A percentile compares a stretch with the other conserved stretches of the same genome.
phyloP scores from a whole-genome alignment of 2,329 filamentous ascomycete genomes.

The Arthrinium puccinioides region DNA sequence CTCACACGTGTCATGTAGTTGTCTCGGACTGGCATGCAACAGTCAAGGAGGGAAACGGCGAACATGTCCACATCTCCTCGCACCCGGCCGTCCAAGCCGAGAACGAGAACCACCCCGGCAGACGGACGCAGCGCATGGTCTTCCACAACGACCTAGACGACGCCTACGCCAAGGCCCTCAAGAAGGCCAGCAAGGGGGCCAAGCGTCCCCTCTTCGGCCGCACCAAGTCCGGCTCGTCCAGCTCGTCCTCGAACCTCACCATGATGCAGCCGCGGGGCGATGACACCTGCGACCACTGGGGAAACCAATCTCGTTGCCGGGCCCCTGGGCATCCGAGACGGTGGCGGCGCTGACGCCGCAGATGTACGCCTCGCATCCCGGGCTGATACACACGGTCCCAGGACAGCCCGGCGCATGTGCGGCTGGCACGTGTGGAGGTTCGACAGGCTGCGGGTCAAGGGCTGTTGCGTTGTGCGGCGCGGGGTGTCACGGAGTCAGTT shows the following conservation, averaged over 20 bases:
- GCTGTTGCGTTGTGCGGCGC: conserved; percentile 1
- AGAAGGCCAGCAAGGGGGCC: conserved; percentile 2
- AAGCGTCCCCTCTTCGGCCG: conserved; percentile 1
- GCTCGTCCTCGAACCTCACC: background rate
- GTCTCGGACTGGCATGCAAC: background rate
- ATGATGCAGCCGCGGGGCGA: conserved; percentile 4
- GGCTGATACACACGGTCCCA: conserved; percentile 1
- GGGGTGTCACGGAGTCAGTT: conserved; percentile 1
- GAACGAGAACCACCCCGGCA: background rate
- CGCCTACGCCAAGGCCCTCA: background rate
- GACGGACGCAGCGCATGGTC: conserved; percentile 2
- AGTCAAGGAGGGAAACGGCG: background rate
- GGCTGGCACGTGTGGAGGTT: conserved; percentile 4
- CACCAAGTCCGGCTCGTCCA: conserved; percentile 1
- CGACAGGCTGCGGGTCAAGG: conserved; percentile 2
- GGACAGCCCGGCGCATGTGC: conserved; percentile 3
- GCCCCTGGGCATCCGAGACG: conserved; percentile 4
- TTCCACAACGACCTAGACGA: conserved; percentile 6
- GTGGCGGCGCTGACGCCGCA: background rate
- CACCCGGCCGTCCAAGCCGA: conserved; percentile 2
- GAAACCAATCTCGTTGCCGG: conserved; percentile 1
- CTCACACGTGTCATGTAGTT: background rate
- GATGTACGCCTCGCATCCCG: conserved; percentile 3
- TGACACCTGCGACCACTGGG: conserved; percentile 3
- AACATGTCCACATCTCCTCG: conserved; percentile 2